Evolutionary conservation across 108 stramenopile species (phyloP).

Genomic region (Skeletonema potamos): DNA sequence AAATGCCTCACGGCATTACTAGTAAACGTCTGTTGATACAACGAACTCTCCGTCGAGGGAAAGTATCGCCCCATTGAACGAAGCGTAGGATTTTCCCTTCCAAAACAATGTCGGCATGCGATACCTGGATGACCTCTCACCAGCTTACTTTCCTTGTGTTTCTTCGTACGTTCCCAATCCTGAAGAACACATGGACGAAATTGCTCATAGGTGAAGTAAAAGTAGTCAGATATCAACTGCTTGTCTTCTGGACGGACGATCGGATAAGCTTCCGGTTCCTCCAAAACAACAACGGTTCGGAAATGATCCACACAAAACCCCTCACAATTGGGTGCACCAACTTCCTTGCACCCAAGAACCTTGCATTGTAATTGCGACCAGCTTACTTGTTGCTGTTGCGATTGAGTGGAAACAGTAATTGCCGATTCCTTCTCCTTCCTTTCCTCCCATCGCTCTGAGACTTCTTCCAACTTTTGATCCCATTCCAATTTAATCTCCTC

Average conservation of each 20-base stretch:
- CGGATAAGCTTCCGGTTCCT: conserved; percentile 45
- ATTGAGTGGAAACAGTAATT: not conserved
- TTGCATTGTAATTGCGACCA: conserved; percentile 3
- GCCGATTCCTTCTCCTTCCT: not conserved
- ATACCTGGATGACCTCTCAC: conserved; percentile 62
- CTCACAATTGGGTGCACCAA: not conserved
- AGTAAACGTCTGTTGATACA: conserved; percentile 72
- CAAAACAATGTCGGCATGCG: conserved; percentile 75
- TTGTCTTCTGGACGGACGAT: conserved; percentile 68
- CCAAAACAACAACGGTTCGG: not conserved
- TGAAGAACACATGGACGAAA: conserved; percentile 62
- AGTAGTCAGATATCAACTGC: conserved; percentile 64
- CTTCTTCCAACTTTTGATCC: not conserved
- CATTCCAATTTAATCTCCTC: not conserved
- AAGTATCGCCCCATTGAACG: conserved; percentile 65
- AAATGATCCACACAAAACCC: conserved; percentile 18
- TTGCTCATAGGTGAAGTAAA: conserved; percentile 72
- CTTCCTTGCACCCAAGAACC: conserved; percentile 7
- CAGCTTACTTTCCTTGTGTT: conserved; percentile 68
- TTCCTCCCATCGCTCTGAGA: not conserved
- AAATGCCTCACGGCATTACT: conserved; percentile 75
- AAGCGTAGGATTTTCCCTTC: conserved; percentile 49
- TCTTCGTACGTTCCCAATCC: conserved; percentile 48
- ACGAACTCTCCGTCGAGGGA: conserved; percentile 67
- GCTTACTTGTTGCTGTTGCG: not conserved